Base-by-base conservation (phyloP, 2,329 filamentous ascomycete species). In the Clonostachys chloroleuca region DNA sequence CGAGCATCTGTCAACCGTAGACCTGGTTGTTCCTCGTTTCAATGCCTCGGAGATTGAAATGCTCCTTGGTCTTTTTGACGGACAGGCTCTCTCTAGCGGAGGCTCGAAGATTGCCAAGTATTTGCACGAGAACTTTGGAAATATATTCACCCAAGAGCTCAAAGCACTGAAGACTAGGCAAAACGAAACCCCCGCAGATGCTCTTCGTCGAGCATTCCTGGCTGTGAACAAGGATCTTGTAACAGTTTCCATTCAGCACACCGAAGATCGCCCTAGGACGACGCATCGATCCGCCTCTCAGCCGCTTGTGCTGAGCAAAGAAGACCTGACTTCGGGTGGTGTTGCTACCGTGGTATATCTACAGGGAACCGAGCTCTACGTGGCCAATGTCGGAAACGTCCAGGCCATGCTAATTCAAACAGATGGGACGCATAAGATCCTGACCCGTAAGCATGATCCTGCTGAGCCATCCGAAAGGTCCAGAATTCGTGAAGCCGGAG, bases 91-190 rank as follows among this genome's bases (percentile, higher is more conserved):
- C 49, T 89, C 89, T 3, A 91, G 83, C 51, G 89, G 92, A 51
- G 95, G 94, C 40, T 96, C 92, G 52, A 95, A 95, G 70, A 89
- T 99, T 56, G 92, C 94, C 54, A 97, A 96, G 64, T 99, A 89
- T 59, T 73, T 99, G 33, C 92, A 99, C 61, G 94, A 99, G 68
- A 92, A 96, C 60, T 96, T 99, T 66, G 88, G 89, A 20, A 80
- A 86, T 50, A 86, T 90, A 14, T 94, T 99, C 59, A 81, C 81
- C 6, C 79, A 86, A 47, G 92, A 99, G 67, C 68, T 99, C 45
- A 90, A 89, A 54, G 80, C 75, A 49, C 64, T 95, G 37, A 87
- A 86, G 57, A 73, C 70, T 9, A 71, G 81, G n/a, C 68, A 77
- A 34, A 73, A 80, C 33, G 94, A 97, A 62, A 89, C 81, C 1